Evolutionary conservation across 108 stramenopile genomes (phyloP).

Genomic region (Parietichytrium sp.): DNA sequence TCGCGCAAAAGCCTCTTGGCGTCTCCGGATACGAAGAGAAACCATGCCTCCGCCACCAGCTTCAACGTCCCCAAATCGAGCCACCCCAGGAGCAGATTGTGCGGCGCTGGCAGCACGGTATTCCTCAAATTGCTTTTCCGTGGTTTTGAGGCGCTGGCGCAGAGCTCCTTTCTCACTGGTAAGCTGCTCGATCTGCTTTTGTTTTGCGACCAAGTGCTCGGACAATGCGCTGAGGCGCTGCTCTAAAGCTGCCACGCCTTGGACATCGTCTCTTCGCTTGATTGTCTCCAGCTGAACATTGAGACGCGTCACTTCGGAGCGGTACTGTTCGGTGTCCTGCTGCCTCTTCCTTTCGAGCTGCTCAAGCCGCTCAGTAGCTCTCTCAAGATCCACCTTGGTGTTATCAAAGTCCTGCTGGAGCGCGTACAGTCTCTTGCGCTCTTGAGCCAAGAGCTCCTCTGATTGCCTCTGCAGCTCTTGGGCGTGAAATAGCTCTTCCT

Average conservation of each 20-base stretch:
- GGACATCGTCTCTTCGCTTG: background rate
- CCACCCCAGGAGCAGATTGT: background rate
- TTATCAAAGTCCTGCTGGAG: background rate
- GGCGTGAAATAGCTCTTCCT: background rate
- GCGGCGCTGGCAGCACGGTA: background rate
- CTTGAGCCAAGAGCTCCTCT: constrained; percentile 17
- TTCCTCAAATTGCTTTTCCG: background rate
- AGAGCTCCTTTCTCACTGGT: constrained; percentile 22
- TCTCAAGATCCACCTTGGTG: background rate
- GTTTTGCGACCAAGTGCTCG: constrained; percentile 27
- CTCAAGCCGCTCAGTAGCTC: background rate
- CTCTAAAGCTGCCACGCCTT: constrained; percentile 22
- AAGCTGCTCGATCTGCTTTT: constrained; percentile 13
- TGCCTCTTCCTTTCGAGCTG: background rate
- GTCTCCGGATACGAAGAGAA: background rate
- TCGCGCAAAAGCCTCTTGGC: background rate
- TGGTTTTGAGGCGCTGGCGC: constrained; percentile 5
- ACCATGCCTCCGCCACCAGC: background rate
- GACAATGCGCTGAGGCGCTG: constrained; percentile 14
- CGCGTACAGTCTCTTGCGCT: background rate
- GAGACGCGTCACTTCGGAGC: background rate
- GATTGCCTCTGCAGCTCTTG: constrained; percentile 7
- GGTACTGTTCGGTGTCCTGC: background rate
- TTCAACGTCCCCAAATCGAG: background rate
- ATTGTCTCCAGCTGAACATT: constrained; percentile 2